phyloP scores from a whole-genome alignment of 352 stramenopile genomes.

The Globisporangium takayamanum region DNA sequence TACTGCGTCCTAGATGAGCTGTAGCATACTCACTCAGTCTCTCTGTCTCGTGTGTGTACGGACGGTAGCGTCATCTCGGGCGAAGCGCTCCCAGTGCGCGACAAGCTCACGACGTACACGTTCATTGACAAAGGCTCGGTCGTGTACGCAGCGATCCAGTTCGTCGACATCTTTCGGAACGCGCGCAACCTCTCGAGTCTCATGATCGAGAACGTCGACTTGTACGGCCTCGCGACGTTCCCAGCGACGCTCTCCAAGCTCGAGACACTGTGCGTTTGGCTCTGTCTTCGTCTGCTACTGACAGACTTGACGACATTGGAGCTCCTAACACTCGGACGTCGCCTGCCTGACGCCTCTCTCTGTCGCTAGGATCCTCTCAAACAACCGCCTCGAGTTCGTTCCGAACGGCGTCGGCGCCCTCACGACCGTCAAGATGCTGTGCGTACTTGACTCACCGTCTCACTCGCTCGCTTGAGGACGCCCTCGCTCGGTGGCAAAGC shows the following conservation, averaged over 20 bases:
- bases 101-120: conserved; percentile 24
- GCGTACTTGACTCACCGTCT: neutral
- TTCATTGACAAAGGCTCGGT: conserved; percentile 19
- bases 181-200: conserved; percentile 23
- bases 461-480: too few relatives aligned
- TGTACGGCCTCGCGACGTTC: conserved; percentile 21
- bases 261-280: conserved; percentile 20
- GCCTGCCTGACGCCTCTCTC: neutral
- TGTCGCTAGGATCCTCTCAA: conserved; percentile 14
- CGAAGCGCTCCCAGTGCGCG: conserved; percentile 28
- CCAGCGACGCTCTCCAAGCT: conserved; percentile 20
- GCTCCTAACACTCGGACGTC: too few relatives aligned
- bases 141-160: conserved; percentile 16
- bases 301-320: too few relatives aligned
- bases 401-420: conserved; percentile 17
- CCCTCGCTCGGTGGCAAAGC: too few relatives aligned
- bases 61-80: conserved; percentile 21
- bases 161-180: conserved; percentile 17
- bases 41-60: neutral
- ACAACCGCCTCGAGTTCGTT: conserved; percentile 13
- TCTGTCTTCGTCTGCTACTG: neutral
- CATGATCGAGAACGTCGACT: conserved; percentile 35
- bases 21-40: neutral
- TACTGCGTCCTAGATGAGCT: neutral
- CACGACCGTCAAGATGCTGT: conserved; percentile 15